phyloP scores from a whole-genome alignment of 805 yeast species.

The Candida insectorum region DNA sequence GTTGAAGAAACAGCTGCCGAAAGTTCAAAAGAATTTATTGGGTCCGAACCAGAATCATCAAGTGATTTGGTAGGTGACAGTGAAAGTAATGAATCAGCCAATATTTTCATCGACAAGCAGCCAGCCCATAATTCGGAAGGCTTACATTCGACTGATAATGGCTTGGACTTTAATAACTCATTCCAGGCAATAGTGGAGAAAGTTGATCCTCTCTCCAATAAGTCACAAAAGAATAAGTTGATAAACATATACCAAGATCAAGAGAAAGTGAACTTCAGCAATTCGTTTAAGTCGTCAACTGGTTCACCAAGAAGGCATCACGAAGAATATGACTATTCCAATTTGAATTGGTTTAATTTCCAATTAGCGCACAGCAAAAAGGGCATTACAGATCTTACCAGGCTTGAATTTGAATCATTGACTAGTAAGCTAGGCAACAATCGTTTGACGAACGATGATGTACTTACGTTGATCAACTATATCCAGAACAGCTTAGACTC shows the following conservation, averaged over 20 bases:
- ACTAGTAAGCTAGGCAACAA: slow-evolving; percentile 6
- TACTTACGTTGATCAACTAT: slow-evolving; percentile 10
- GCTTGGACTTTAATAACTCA: slow-evolving; percentile 17
- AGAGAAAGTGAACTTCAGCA: slow-evolving; percentile 9
- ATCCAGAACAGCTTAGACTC: slow-evolving; percentile 14
- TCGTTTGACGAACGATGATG: slow-evolving; percentile 3
- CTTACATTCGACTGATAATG: neutral
- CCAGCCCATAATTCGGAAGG: neutral
- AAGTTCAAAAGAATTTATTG: no score
- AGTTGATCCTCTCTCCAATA: slow-evolving; percentile 38
- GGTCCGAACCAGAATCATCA: no score
- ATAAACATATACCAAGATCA: slow-evolving; percentile 39
- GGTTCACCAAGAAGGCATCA: neutral
- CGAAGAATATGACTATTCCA: slow-evolving; percentile 27
- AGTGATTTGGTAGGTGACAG: no score
- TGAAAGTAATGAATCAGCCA: neutral
- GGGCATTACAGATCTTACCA: slow-evolving; percentile 8
- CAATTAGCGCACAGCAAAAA: slow-evolving; percentile 21
- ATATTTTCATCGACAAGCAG: neutral
- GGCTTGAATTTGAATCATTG: slow-evolving; percentile 6
- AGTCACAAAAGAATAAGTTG: slow-evolving; percentile 31
- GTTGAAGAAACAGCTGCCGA: no score
- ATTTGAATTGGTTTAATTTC: slow-evolving; percentile 38
- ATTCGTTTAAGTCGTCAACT: neutral
- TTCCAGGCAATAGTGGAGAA: slow-evolving; percentile 36